Evolutionary conservation across 148 eudicot species (phyloP).

Genomic region (Vaccinium darrowii): DNA sequence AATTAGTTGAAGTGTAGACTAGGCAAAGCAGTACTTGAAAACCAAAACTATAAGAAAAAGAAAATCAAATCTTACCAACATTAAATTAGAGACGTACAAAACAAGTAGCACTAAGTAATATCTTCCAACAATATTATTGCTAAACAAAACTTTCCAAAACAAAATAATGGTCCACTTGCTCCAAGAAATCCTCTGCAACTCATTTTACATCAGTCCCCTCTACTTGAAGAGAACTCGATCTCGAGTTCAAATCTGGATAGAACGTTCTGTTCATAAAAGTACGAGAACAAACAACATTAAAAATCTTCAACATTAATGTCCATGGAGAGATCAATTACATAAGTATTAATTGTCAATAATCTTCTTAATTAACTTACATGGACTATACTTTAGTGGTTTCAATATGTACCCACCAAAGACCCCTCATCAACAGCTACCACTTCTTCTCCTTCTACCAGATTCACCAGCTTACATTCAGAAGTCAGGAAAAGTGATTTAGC

Average conservation of each 20-base stretch:
- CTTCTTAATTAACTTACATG: no score
- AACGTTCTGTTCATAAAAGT: background rate
- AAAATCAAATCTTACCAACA: background rate
- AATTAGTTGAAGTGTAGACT: no score
- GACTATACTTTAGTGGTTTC: no score
- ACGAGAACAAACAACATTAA: background rate
- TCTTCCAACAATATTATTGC: background rate
- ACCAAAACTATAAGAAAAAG: no score
- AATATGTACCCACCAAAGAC: no score
- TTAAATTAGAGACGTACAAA: background rate
- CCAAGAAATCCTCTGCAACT: background rate
- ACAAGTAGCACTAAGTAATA: background rate
- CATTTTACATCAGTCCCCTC: background rate
- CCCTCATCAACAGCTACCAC: no score
- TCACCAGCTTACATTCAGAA: no score
- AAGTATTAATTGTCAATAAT: no score
- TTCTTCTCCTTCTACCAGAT: no score
- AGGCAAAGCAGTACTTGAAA: no score
- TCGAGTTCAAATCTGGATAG: background rate
- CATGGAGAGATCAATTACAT: background rate
- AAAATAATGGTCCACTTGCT: background rate
- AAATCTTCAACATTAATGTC: background rate
- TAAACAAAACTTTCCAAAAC: background rate
- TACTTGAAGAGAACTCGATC: background rate
- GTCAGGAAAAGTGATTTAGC: no score